A percentile compares a stretch with the other conserved stretches of the same genome.
These are phyloP conservation scores for Alternaria sp. DNA, from an alignment of 2,329 filamentous ascomycete genomes.

Conservation along the genomic window DNA sequence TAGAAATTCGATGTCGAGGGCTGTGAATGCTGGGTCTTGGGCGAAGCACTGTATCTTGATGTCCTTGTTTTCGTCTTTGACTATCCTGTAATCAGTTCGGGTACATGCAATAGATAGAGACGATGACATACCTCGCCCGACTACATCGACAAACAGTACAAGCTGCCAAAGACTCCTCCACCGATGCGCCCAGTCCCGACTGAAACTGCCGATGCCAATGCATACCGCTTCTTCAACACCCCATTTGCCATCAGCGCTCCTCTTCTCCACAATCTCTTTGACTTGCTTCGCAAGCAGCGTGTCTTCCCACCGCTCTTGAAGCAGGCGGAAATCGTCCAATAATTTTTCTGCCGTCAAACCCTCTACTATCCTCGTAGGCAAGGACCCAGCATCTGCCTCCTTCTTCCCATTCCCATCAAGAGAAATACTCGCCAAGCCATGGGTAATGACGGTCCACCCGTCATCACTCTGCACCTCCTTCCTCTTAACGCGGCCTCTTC, in stretches of 20 bases:
- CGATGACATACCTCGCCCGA: conserved; percentile 15
- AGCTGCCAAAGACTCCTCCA: conserved; percentile 47
- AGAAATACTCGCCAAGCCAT: conserved; percentile 23
- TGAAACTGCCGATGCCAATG: conserved; percentile 47
- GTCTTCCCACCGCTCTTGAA: conserved; percentile 33
- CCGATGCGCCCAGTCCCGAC: conserved; percentile 44
- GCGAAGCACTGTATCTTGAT: conserved; percentile 29
- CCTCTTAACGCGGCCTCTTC: conserved; percentile 37
- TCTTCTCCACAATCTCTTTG: conserved; percentile 7
- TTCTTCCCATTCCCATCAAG: conserved; percentile 1
- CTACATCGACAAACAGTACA: conserved; percentile 40
- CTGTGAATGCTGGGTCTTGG: conserved; percentile 46
- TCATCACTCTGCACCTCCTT: conserved; percentile 37
- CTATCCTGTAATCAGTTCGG: background rate
- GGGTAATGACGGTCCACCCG: conserved; percentile 49
- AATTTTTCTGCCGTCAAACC: conserved; percentile 37
- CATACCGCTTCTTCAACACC: conserved; percentile 34
- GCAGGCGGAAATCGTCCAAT: conserved; percentile 23
- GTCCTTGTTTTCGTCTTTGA: background rate
- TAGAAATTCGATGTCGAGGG: conserved; percentile 40
- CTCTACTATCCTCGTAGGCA: conserved; percentile 21
- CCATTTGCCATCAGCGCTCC: conserved; percentile 18
- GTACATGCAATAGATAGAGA: background rate
- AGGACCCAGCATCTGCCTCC: conserved; percentile 2
- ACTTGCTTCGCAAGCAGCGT: conserved; percentile 32